Percentiles rank a stretch among this genome's conserved stretches.
These are phyloP conservation scores for Primulina tabacum DNA, from an alignment of 257 asterid genomes.

Conservation along the genomic window DNA sequence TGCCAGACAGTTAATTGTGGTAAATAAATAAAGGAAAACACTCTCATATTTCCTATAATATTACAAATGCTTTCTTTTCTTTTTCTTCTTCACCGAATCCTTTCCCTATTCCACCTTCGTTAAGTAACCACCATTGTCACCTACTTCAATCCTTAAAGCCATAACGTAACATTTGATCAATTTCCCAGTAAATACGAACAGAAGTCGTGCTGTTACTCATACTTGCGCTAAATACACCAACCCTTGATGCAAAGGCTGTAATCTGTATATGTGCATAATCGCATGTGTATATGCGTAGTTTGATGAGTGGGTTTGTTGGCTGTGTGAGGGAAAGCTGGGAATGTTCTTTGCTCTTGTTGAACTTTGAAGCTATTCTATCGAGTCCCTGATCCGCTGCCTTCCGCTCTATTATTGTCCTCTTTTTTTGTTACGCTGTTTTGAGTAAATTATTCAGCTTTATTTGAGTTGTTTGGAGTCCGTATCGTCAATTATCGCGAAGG, in stretches of 20 bases:
- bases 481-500: conserved; percentile 15
- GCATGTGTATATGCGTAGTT: background rate
- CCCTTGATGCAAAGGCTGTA: background rate
- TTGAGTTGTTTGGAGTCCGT: background rate
- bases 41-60: background rate
- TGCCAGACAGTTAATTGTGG: conserved; percentile 7
- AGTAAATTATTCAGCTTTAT: background rate
- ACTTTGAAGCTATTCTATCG: conserved; percentile 16
- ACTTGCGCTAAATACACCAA: background rate
- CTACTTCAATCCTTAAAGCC: conserved; percentile 7
- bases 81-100: background rate
- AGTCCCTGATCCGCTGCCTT: no score
- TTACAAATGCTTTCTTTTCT: background rate
- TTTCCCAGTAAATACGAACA: background rate
- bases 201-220: background rate
- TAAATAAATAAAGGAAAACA: background rate
- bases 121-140: background rate
- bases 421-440: background rate
- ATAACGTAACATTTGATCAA: conserved; percentile 15
- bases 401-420: background rate
- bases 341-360: conserved; percentile 27
- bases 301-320: conserved; percentile 3
- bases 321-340: conserved; percentile 10
- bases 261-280: background rate
- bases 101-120: conserved; percentile 1